Evolutionary conservation across 2,329 filamentous ascomycete species (phyloP).

Genomic region (Chrysoporthe deuterocubensis): DNA sequence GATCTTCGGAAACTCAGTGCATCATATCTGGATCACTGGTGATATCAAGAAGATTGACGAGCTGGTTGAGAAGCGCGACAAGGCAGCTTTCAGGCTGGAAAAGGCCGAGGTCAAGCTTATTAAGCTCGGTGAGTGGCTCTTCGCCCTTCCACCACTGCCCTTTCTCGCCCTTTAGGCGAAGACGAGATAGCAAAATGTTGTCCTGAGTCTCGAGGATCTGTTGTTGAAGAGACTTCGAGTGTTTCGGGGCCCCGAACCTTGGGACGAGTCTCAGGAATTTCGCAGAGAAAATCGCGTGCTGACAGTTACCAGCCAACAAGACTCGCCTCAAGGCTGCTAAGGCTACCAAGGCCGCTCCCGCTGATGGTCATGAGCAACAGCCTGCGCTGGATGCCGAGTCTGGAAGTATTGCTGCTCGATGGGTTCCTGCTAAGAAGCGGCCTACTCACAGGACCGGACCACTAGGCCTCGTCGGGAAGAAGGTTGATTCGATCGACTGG

Average conservation of each 20-base stretch:
- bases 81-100: slow-evolving; percentile 81
- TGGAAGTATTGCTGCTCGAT: slow-evolving; percentile 72
- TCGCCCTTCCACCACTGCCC: not conserved
- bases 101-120: slow-evolving; percentile 86
- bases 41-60: slow-evolving; percentile 79
- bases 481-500: slow-evolving; percentile 95
- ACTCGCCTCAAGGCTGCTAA: slow-evolving; percentile 70
- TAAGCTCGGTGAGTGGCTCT: slow-evolving; percentile 48
- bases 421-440: slow-evolving; percentile 73
- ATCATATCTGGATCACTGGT: slow-evolving; percentile 81
- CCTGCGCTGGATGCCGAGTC: slow-evolving; percentile 67
- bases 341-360: slow-evolving; percentile 58
- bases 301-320: slow-evolving; percentile 60
- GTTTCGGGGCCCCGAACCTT: too few species aligned
- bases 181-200: too few species aligned
- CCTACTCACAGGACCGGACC: slow-evolving; percentile 75
- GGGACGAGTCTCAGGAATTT: too few species aligned
- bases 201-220: too few species aligned
- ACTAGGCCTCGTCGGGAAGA: slow-evolving; percentile 74
- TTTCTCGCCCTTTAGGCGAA: too few species aligned
- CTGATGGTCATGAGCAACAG: slow-evolving; percentile 40
- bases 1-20: slow-evolving; percentile 82
- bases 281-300: not conserved
- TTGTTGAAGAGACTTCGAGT: too few species aligned
- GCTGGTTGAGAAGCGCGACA: slow-evolving; percentile 79